Evolutionary conservation across 2,329 filamentous ascomycete genomes (phyloP), one percentile per base, ranked within the genome.

Genomic region (Dactylonectria estremocensis): DNA sequence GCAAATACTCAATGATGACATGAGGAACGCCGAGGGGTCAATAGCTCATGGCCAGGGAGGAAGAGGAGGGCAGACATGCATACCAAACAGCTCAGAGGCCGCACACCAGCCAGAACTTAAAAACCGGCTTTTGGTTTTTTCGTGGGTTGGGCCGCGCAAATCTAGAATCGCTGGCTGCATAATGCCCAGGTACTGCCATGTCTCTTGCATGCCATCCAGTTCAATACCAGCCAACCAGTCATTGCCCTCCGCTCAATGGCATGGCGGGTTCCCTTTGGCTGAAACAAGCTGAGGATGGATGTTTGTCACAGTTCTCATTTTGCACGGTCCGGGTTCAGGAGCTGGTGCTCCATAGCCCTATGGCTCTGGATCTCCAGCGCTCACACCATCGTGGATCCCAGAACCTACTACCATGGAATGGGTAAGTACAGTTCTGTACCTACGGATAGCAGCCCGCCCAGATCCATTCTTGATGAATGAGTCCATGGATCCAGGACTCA

Each of bases 101-200:
- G 54, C 54, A 28, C 57, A 50, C 57, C 24, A 50, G n/a, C 5
- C 13, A 24, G 35, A 33, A n/a, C n/a, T 28, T 37, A 43, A 60
- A 53, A 60, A 50, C 57, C 18, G 57, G 57, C 48, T 61, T 61
- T 60, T 60, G 45, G 45, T 18, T 49, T 59, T 59, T 59, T 33
- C 20, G n/a, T 33, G 31, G 45, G 58, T 53, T 54, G 57, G 45
- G 45, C 58, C 16, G 11, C 35, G 5, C 24, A 24, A 37, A 52
- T 61, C 57, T 66, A 61, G 31, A 53, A 28, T 28, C 46, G 48
- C 45, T 24, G 46, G 31, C 49, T 61, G 50, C 59, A 54, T 61
- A 28, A 28, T 28, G 24, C 50, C 49, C 37, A 37, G 31, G 14
- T n/a, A 14, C 8, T 22, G 9, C 24, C 10, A 14, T 28, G 35